phyloP scores from a whole-genome alignment of 768 basidiomycete species.

The Termitomyces sp. region DNA sequence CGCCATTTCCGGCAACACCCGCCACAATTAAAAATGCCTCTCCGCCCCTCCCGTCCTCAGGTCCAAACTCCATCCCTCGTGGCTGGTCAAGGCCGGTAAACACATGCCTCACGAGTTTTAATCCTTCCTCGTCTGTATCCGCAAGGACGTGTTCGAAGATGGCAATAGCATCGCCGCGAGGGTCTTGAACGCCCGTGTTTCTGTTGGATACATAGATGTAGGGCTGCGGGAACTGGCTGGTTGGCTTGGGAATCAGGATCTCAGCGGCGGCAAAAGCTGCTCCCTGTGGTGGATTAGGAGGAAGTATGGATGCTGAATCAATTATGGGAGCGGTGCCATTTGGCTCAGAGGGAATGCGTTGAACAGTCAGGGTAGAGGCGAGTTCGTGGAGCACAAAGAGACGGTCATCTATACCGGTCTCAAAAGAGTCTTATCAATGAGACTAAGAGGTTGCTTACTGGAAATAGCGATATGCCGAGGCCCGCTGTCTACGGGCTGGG shows the following conservation, averaged over 20 bases:
- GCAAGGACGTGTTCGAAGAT: constrained; percentile 41
- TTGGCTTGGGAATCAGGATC: constrained; percentile 51
- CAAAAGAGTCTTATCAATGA: neutral
- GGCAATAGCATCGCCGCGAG: constrained; percentile 56
- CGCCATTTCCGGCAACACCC: constrained; percentile 45
- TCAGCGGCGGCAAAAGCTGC: constrained; percentile 52
- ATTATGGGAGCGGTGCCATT: constrained; percentile 46
- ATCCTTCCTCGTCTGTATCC: constrained; percentile 16
- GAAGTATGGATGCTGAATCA: constrained; percentile 44
- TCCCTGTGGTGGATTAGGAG: constrained; percentile 31
- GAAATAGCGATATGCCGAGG: constrained; percentile 51
- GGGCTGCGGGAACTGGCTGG: constrained; percentile 37
- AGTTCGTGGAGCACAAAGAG: constrained; percentile 53
- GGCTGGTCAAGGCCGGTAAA: constrained; percentile 61
- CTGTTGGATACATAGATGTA: constrained; percentile 69
- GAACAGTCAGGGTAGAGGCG: constrained; percentile 50
- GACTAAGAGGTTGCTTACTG: constrained; percentile 17
- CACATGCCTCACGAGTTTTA: constrained; percentile 38
- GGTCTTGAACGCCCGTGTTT: constrained; percentile 43
- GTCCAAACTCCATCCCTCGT: constrained; percentile 59
- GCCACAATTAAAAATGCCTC: constrained; percentile 49
- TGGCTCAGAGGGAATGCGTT: constrained; percentile 45
- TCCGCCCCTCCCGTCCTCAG: constrained; percentile 35
- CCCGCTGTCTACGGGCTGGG: constrained; percentile 36
- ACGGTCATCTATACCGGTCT: constrained; percentile 30